Percentiles rank a stretch among this genome's conserved stretches.
Conservation (phyloP, 331 rosid genomes). For the Dryas integrifolia region DNA sequence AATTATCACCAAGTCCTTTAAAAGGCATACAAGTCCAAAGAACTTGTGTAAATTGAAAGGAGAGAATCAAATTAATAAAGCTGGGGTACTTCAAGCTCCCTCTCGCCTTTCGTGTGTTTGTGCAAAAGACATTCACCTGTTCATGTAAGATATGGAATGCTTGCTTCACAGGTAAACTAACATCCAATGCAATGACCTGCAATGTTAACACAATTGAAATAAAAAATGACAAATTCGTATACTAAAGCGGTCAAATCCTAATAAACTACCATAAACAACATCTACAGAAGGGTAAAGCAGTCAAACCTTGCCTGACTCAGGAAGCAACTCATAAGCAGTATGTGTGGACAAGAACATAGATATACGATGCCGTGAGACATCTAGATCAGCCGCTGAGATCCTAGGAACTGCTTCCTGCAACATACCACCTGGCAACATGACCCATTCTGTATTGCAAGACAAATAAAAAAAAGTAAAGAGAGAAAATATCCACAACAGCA, state of each 20-base stretch:
- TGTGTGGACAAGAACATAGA: slow-evolving; percentile 68
- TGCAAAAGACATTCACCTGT: slow-evolving; percentile 53
- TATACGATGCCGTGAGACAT: slow-evolving; percentile 68
- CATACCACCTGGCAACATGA: slow-evolving; percentile 52
- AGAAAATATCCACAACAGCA: neutral
- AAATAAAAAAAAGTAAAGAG: slow-evolving; percentile 6
- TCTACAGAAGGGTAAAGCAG: slow-evolving; percentile 31
- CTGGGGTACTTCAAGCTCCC: slow-evolving; percentile 5
- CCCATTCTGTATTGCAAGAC: slow-evolving; percentile 36
- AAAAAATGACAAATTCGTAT: slow-evolving; percentile 2
- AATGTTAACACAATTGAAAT: slow-evolving; percentile 28
- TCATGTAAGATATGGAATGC: slow-evolving; percentile 91
- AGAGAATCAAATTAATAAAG: neutral
- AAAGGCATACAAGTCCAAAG: neutral
- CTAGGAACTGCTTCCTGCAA: slow-evolving; percentile 63
- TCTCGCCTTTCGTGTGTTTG: neutral
- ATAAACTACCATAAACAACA: slow-evolving; percentile 4
- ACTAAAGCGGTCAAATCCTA: slow-evolving; percentile 1
- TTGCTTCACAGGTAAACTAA: slow-evolving; percentile 84
- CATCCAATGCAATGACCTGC: slow-evolving; percentile 85
- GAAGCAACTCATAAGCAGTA: slow-evolving; percentile 87
- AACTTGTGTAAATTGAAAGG: neutral
- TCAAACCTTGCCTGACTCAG: slow-evolving; percentile 99
- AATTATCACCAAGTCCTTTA: slow-evolving; percentile 26
- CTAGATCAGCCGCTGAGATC: slow-evolving; percentile 62